A percentile compares a stretch with the other conserved stretches of the same genome.
Evolutionary conservation across 2,329 filamentous ascomycete species (phyloP).

Genomic region (Gaeumannomyces sp.): DNA sequence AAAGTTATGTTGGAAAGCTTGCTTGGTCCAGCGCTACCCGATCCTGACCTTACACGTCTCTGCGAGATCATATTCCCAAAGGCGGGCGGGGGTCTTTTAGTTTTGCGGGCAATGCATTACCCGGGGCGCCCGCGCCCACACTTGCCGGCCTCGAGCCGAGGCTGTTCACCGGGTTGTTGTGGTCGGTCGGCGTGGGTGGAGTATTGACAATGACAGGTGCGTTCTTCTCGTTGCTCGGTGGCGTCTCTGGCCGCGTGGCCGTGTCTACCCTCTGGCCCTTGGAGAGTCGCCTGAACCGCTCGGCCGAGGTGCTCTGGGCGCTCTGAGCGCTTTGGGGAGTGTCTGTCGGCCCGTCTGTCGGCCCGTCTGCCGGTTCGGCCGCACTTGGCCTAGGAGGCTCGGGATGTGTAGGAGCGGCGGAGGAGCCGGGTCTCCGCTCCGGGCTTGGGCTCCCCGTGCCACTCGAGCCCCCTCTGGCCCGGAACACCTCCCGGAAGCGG

Average conservation of each 20-base stretch:
- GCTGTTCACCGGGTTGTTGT: conserved; percentile 20
- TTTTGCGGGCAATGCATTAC: conserved; percentile 5
- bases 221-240: conserved; percentile 36
- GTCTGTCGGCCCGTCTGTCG: conserved; percentile 5
- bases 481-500: conserved; percentile 68
- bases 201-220: conserved; percentile 58
- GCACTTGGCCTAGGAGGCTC: not conserved
- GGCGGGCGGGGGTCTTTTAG: conserved; percentile 37
- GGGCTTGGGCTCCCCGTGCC: conserved; percentile 38
- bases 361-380: not conserved
- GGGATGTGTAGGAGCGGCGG: conserved; percentile 9
- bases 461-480: conserved; percentile 43
- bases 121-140: not conserved
- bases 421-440: conserved; percentile 18
- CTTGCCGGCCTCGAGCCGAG: conserved; percentile 17
- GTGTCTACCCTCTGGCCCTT: conserved; percentile 25
- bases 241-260: conserved; percentile 36
- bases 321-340: conserved; percentile 10
- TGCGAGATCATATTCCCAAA: conserved; percentile 67
- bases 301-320: conserved; percentile 13
- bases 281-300: conserved; percentile 23
- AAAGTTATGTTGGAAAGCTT: conserved; percentile 75
- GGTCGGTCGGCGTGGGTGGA: conserved; percentile 57
- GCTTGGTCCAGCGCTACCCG: conserved; percentile 61
- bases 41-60: conserved; percentile 46